These are phyloP conservation scores for Madurella fahalii DNA, from an alignment of 2,329 filamentous ascomycete species.

Conservation along the genomic window DNA sequence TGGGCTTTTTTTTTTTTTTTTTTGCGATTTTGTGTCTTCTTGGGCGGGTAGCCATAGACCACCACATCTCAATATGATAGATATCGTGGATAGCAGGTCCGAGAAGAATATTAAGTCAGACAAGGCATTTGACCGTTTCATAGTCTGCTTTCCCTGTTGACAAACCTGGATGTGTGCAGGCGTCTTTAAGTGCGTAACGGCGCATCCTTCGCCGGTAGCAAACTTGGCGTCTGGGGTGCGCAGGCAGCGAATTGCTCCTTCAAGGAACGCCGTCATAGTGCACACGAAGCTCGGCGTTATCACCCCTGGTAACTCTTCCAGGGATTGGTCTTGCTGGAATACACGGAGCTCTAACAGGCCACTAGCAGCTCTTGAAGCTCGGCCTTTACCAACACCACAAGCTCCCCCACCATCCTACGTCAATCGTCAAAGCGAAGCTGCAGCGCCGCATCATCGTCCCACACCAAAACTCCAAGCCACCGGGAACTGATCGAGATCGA, in stretches of 20 bases:
- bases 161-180: too few species aligned
- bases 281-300: too few species aligned
- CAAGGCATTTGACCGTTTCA: not conserved
- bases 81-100: slow-evolving; percentile 3
- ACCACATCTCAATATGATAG: slow-evolving; percentile 15
- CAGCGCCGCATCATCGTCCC: not conserved
- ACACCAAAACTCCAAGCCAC: not conserved
- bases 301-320: too few species aligned
- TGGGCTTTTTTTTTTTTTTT: slow-evolving; percentile 7
- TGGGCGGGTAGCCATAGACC: slow-evolving; percentile 9
- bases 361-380: too few species aligned
- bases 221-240: too few species aligned
- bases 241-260: too few species aligned
- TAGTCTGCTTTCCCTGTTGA: not conserved
- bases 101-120: not conserved
- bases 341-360: too few species aligned
- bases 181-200: too few species aligned
- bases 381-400: too few species aligned
- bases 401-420: slow-evolving; percentile 16
- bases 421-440: slow-evolving; percentile 5
- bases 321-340: too few species aligned
- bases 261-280: too few species aligned
- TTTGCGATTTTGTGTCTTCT: not conserved
- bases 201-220: too few species aligned
- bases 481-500: not conserved